These are phyloP conservation scores for Bacidia gigantensis DNA, from an alignment of 495 filamentous ascomycete species.

Conservation along the genomic window DNA sequence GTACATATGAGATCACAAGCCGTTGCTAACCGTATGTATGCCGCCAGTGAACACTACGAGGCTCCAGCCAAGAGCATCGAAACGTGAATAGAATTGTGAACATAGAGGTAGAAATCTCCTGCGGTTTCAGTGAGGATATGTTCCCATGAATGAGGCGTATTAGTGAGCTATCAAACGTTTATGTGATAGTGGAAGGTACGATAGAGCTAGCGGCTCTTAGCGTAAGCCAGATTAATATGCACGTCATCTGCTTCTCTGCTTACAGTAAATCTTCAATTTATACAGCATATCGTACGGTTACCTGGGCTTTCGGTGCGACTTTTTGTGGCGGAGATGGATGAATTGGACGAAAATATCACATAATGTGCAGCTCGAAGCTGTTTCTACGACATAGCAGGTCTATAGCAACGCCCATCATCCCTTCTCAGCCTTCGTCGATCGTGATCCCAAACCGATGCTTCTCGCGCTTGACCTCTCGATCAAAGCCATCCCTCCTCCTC, in stretches of 20 bases:
- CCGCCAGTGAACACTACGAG: too few relatives aligned
- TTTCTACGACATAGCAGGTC: constrained; percentile 15
- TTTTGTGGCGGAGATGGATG: background rate
- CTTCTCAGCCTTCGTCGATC: background rate
- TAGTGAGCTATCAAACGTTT: too few relatives aligned
- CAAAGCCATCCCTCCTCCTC: background rate
- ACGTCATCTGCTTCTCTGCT: background rate
- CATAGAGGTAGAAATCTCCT: too few relatives aligned
- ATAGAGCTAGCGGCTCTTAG: background rate
- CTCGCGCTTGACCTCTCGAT: background rate
- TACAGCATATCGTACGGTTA: background rate
- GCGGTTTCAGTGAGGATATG: too few relatives aligned
- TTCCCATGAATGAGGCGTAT: too few relatives aligned
- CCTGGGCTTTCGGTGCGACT: too few relatives aligned
- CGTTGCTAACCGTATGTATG: background rate
- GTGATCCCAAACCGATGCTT: background rate
- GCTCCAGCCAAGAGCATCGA: too few relatives aligned
- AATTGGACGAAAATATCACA: constrained; percentile 2
- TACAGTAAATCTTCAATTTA: background rate
- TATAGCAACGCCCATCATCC: background rate
- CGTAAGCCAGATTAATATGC: constrained; percentile 1
- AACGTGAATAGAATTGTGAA: too few relatives aligned
- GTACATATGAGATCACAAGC: background rate
- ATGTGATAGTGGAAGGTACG: background rate
- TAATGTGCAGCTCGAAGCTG: constrained; percentile 20